phyloP scores from a whole-genome alignment of 495 filamentous ascomycete genomes.

The Ramalina intermedia region DNA sequence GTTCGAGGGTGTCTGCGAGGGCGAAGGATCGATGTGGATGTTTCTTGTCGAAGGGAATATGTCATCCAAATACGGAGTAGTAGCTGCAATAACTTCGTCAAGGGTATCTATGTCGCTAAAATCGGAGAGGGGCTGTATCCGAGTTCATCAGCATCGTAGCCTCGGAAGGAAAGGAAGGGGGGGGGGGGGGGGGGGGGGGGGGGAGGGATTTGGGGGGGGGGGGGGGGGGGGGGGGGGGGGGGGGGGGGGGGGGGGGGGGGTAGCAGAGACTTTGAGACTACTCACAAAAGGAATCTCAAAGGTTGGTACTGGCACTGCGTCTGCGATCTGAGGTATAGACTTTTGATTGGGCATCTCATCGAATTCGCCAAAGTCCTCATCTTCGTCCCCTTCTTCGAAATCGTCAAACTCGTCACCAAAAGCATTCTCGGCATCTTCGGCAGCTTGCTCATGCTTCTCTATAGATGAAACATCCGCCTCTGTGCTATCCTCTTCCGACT shows the following conservation, averaged over 20 bases:
- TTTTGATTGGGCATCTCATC: slow-evolving; percentile 69
- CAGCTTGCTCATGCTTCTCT: slow-evolving; percentile 14
- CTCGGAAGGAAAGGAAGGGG: too few species aligned
- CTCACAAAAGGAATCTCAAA: slow-evolving; percentile 33
- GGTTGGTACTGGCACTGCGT: slow-evolving; percentile 26
- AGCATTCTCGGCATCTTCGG: slow-evolving; percentile 33
- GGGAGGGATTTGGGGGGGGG: too few species aligned
- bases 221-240: too few species aligned
- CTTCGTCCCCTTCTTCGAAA: slow-evolving; percentile 63
- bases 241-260: too few species aligned
- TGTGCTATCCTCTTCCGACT: slow-evolving; percentile 29
- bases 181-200: too few species aligned
- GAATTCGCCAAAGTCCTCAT: slow-evolving; percentile 80
- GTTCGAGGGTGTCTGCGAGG: slow-evolving; percentile 15
- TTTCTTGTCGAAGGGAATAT: slow-evolving; percentile 39
- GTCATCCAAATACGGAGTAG: slow-evolving; percentile 36
- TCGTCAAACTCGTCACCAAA: slow-evolving; percentile 93
- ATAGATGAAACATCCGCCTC: slow-evolving; percentile 27
- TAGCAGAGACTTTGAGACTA: slow-evolving; percentile 4
- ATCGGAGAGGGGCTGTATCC: slow-evolving; percentile 51
- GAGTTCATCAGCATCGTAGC: not conserved
- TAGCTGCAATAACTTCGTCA: slow-evolving; percentile 29
- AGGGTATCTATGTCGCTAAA: slow-evolving; percentile 45
- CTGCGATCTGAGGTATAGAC: slow-evolving; percentile 24
- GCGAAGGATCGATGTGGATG: slow-evolving; percentile 24